These are phyloP conservation scores for Pythium aristosporum DNA, from an alignment of 352 stramenopile genomes.

Conservation along the genomic window DNA sequence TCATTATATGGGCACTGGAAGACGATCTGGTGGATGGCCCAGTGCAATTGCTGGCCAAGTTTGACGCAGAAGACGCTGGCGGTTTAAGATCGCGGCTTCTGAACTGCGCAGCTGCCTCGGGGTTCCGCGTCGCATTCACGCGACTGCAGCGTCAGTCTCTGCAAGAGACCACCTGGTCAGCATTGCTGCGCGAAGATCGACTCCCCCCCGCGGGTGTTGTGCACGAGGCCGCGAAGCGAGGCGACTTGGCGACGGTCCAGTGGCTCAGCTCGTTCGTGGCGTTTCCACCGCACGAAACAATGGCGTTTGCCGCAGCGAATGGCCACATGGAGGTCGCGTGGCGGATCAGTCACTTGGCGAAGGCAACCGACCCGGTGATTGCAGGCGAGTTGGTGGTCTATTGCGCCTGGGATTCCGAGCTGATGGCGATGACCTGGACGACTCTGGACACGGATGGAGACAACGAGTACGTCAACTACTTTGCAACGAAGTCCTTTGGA, in stretches of 20 bases:
- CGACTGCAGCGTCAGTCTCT: neutral
- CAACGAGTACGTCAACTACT: constrained; percentile 1
- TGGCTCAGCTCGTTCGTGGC: constrained; percentile 16
- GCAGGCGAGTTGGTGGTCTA: neutral
- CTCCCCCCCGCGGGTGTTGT: constrained; percentile 5
- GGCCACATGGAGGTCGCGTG: constrained; percentile 37
- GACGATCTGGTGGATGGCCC: constrained; percentile 10
- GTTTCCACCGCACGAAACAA: constrained; percentile 27
- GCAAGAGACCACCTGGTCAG: neutral
- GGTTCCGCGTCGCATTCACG: constrained; percentile 5
- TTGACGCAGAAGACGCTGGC: neutral
- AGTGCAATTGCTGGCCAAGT: neutral
- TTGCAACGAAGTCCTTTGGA: neutral
- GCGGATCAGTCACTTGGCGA: constrained; percentile 26
- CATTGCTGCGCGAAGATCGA: neutral
- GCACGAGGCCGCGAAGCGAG: constrained; percentile 20
- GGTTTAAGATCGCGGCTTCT: neutral
- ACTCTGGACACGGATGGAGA: neutral
- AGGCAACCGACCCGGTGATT: constrained; percentile 12
- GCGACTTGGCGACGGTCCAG: constrained; percentile 14
- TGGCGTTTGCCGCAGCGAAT: constrained; percentile 42
- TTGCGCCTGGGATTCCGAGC: neutral
- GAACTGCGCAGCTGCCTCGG: constrained; percentile 12
- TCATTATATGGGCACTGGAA: constrained; percentile 12
- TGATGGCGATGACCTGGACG: constrained; percentile 2